Evolutionary conservation across 352 stramenopile genomes (phyloP).

Genomic region (Phytophthora cactorum): DNA sequence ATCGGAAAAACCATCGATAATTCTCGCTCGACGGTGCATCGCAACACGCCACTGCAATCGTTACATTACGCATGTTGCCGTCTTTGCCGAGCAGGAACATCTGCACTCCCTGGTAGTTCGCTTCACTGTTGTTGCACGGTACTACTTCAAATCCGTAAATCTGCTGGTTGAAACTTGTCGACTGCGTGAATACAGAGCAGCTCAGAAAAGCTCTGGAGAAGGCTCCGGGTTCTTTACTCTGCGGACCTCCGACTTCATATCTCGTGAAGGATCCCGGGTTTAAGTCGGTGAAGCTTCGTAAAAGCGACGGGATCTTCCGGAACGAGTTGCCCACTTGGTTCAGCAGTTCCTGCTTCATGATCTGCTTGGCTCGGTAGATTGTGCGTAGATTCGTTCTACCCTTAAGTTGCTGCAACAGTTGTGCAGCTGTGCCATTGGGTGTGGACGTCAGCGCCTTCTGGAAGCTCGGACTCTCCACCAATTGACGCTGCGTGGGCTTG

Average conservation of each 20-base stretch:
- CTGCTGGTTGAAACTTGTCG: constrained; percentile 56
- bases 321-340: constrained; percentile 44
- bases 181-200: constrained; percentile 50
- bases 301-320: constrained; percentile 49
- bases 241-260: constrained; percentile 28
- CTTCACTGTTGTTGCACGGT: constrained; percentile 30
- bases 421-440: constrained; percentile 39
- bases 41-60: constrained; percentile 48
- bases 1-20: constrained; percentile 60
- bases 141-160: constrained; percentile 59
- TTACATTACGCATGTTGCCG: constrained; percentile 52
- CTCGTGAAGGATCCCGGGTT: constrained; percentile 45
- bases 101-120: constrained; percentile 52
- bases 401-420: constrained; percentile 44
- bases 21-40: constrained; percentile 49
- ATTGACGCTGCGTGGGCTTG: constrained; percentile 65
- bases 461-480: constrained; percentile 54
- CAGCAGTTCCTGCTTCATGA: constrained; percentile 43
- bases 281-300: constrained; percentile 42
- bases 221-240: constrained; percentile 28
- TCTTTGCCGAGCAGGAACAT: constrained; percentile 62
- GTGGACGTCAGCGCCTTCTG: constrained; percentile 39
- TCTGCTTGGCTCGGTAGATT: constrained; percentile 64
- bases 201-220: constrained; percentile 57
- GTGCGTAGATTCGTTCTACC: constrained; percentile 55